A percentile compares a stretch with the other conserved stretches of the same genome.
Conservation (phyloP, 306 rosid species). For the Malus sylvestris region DNA sequence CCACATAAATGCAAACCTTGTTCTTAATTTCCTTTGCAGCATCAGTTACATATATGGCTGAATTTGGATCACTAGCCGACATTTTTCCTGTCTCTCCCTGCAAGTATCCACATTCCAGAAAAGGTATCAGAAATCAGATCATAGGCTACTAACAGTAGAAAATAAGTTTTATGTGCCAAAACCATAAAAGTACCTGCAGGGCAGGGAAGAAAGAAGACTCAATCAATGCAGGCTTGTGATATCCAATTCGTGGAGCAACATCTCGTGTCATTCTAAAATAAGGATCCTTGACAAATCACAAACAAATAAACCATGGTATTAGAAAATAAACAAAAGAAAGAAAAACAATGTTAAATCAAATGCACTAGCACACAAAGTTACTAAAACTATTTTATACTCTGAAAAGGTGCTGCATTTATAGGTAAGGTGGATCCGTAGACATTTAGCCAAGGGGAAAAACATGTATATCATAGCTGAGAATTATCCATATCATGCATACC, state of each 20-base stretch:
- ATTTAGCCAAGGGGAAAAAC: not conserved
- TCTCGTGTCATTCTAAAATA: slow-evolving; percentile 96
- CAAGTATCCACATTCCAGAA: slow-evolving; percentile 28
- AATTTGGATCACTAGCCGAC: slow-evolving; percentile 98
- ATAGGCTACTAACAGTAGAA: not conserved
- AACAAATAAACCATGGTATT: slow-evolving; percentile 9
- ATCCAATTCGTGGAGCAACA: slow-evolving; percentile 85
- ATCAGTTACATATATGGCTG: slow-evolving; percentile 96
- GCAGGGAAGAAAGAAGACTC: slow-evolving; percentile 91
- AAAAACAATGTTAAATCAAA: not conserved
- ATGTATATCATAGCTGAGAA: not conserved
- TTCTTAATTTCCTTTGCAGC: slow-evolving; percentile 72
- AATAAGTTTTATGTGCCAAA: not conserved
- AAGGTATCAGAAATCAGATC: slow-evolving; percentile 6
- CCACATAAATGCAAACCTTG: slow-evolving; percentile 43
- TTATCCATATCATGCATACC: slow-evolving; percentile 31
- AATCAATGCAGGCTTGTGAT: slow-evolving; percentile 80
- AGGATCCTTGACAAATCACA: slow-evolving; percentile 63
- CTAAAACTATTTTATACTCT: not conserved
- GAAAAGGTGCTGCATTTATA: not conserved
- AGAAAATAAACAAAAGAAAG: not conserved
- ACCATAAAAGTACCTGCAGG: slow-evolving; percentile 58
- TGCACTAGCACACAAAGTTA: not conserved
- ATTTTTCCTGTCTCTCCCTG: slow-evolving; percentile 95
- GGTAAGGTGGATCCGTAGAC: not conserved